phyloP scores from a whole-genome alignment of 192 early-diverging fungal genomes.

The Backusella luteola region DNA sequence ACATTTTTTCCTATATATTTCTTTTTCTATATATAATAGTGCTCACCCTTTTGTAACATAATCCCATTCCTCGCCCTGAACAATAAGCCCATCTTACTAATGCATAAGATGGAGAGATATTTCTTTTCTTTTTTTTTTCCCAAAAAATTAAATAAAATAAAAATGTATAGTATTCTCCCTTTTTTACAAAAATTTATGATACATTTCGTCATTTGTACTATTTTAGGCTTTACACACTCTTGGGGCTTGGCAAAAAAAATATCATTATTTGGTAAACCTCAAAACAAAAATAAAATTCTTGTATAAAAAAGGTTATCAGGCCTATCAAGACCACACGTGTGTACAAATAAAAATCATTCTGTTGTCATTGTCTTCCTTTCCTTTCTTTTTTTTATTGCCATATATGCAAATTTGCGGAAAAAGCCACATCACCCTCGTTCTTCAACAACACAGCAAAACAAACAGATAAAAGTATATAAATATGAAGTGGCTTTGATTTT shows the following conservation, averaged over 20 bases:
- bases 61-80: slow-evolving; percentile 2
- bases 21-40: not conserved
- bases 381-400: not conserved
- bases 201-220: slow-evolving; percentile 10
- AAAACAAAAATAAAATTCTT: not conserved
- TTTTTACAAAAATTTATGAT: not conserved
- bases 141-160: slow-evolving; percentile 2
- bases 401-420: not conserved
- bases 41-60: slow-evolving; percentile 3
- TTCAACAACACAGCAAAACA: not conserved
- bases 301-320: not conserved
- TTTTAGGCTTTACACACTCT: not conserved
- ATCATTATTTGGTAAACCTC: not conserved
- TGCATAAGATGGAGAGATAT: slow-evolving; percentile 4
- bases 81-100: not conserved
- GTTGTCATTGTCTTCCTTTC: not conserved
- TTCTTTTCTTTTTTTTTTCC: not conserved
- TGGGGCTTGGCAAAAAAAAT: not conserved
- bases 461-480: not conserved
- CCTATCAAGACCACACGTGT: not conserved
- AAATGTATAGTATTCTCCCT: slow-evolving; percentile 1
- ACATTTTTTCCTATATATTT: not conserved
- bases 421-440: not conserved
- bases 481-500: not conserved
- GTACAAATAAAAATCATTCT: not conserved